Base-by-base conservation (phyloP, 345 rosid species). In the Durio zibethinus region DNA sequence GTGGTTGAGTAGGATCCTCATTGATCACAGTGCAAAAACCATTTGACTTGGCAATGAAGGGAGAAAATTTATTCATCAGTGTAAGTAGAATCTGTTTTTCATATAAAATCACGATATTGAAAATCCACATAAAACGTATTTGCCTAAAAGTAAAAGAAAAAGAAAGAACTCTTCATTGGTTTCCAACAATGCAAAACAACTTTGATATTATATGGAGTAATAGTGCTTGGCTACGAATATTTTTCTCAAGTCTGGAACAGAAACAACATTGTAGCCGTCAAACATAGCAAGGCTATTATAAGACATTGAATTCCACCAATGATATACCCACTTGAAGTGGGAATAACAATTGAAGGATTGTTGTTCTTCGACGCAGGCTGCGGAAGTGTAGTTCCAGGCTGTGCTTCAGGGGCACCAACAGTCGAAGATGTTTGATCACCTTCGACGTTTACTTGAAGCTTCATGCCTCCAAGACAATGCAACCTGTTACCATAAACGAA, bases 391-490 rank as follows among this genome's bases (percentile, higher is more conserved):
- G 75, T 5, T 18, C 80, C 40, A 10, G 90, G 85, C 76, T 81
- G 69, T 0, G 85, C n/a, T 73, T 62, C 53, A 2, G 98, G 98
- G 3, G 92, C 82, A 5, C 78, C 86, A 20, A 59, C 86, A 0
- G 93, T 84, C 2, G 93, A 82, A 75, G 82, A 64, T 21, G 91
- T 80, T 29, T 69, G 78, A 43, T 84, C 81, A 11, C 76, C 90
- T 79, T 60, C 69, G 8, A 87, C 92, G 20, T 84, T 70, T 12
- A 91, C 92, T 64, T 42, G 86, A 12, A 96, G 87, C 83, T 85
- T 96, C 99, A 93, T 88, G 43, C 99, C 99, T 20, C 97, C 92
- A 4, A 92, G 83, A 82, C 99, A 97, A 59, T 89, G 80, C 16
- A 97, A 82, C 85, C 74, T 79, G 86, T 89, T 90, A 0, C 93